Evolutionary conservation across 495 filamentous ascomycete genomes (phyloP).

Genomic region (Penicillium lagena): DNA sequence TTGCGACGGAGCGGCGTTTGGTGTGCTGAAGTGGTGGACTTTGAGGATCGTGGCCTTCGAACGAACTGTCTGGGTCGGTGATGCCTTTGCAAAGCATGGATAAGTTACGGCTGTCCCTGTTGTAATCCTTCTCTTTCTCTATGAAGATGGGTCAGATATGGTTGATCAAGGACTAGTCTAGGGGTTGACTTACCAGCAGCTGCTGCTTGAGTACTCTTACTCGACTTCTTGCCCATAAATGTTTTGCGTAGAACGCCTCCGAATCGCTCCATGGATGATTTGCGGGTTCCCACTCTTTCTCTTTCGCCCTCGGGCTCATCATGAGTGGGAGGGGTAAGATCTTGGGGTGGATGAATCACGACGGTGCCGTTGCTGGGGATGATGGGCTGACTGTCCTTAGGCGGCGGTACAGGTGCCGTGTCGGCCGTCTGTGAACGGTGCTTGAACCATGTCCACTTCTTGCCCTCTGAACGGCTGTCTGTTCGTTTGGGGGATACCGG

Average conservation of each 20-base stretch:
- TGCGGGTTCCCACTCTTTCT: constrained; percentile 6
- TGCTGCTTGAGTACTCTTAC: constrained; percentile 9
- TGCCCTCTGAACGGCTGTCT: constrained; percentile 26
- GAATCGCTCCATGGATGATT: constrained; percentile 21
- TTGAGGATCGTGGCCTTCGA: constrained; percentile 6
- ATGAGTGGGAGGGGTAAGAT: not conserved
- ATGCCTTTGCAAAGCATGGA: constrained; percentile 9
- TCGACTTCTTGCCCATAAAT: constrained; percentile 26
- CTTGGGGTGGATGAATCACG: constrained; percentile 14
- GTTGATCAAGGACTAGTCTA: too few species aligned
- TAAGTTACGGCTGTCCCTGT: constrained; percentile 6
- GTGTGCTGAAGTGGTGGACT: constrained; percentile 4
- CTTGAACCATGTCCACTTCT: constrained; percentile 64
- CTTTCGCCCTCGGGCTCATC: not conserved
- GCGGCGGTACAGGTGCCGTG: constrained; percentile 9
- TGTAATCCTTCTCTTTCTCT: constrained; percentile 1
- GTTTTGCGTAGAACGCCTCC: constrained; percentile 23
- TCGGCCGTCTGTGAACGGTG: constrained; percentile 42
- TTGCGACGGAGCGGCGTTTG: constrained; percentile 15
- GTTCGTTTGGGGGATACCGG: constrained; percentile 21
- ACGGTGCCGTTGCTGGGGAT: constrained; percentile 21
- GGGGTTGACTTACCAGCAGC: constrained; percentile 15
- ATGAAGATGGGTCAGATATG: not conserved
- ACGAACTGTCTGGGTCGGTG: constrained; percentile 10
- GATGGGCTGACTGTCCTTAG: constrained; percentile 12